Percentiles rank a stretch among this genome's conserved stretches.
Evolutionary conservation across 148 eudicot species (phyloP).

Genomic region (Drosera capensis): DNA sequence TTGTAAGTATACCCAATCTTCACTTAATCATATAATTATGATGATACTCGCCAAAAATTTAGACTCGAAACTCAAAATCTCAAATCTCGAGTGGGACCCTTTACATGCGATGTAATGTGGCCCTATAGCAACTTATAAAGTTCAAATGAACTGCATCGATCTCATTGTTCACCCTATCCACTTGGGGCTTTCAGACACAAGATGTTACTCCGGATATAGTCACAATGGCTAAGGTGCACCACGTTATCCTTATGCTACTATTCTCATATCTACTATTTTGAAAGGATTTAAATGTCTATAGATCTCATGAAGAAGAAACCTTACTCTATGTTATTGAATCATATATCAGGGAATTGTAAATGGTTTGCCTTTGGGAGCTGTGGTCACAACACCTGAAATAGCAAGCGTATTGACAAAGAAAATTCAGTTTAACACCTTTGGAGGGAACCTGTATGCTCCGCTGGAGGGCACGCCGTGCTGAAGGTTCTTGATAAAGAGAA

Average conservation of each 20-base stretch:
- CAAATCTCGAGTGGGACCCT: too few relatives aligned
- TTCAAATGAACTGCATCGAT: too few relatives aligned
- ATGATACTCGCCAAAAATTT: too few relatives aligned
- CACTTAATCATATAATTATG: too few relatives aligned
- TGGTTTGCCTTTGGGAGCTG: constrained; percentile 93
- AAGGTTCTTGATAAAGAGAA: constrained; percentile 77
- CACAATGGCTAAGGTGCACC: constrained; percentile 9
- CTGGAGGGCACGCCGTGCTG: constrained; percentile 96
- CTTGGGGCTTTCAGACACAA: constrained; percentile 11
- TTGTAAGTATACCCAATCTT: too few relatives aligned
- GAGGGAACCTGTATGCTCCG: constrained; percentile 95
- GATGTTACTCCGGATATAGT: constrained; percentile 9
- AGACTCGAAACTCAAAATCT: too few relatives aligned
- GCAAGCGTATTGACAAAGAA: constrained; percentile 82
- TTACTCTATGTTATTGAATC: neutral
- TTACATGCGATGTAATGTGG: too few relatives aligned
- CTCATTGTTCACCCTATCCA: too few relatives aligned
- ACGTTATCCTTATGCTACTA: neutral
- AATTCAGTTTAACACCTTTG: constrained; percentile 91
- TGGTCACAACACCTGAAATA: constrained; percentile 93
- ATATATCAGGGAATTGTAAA: constrained; percentile 81
- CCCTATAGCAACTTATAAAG: too few relatives aligned
- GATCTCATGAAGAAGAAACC: neutral
- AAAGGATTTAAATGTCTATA: neutral
- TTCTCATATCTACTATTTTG: neutral